A percentile compares a stretch with the other conserved stretches of the same genome.
Conservation (phyloP, 768 basidiomycete species). For the Lactarius trivialis region DNA sequence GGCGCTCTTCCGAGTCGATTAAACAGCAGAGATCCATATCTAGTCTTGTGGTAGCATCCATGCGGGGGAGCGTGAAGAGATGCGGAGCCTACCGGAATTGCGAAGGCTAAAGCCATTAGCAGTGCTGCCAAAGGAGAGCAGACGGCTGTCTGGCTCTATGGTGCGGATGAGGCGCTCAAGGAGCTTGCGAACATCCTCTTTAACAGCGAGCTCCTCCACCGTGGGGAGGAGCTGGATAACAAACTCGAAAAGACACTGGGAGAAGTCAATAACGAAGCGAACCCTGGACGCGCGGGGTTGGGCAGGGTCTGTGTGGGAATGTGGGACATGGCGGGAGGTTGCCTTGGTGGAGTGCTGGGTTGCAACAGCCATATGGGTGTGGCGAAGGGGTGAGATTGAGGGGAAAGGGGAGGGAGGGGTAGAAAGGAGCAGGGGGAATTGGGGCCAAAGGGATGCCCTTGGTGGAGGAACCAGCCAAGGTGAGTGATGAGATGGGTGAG, state of each 20-base stretch:
- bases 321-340: slow-evolving; percentile 11
- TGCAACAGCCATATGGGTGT: slow-evolving; percentile 16
- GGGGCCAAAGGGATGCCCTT: neutral
- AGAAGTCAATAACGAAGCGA: slow-evolving; percentile 73
- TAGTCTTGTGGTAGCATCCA: slow-evolving; percentile 28
- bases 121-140: slow-evolving; percentile 93
- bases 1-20: slow-evolving; percentile 79
- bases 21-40: slow-evolving; percentile 99
- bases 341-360: slow-evolving; percentile 14
- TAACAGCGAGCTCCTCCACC: slow-evolving; percentile 83
- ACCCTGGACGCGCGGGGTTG: slow-evolving; percentile 39
- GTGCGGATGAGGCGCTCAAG: slow-evolving; percentile 94
- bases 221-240: slow-evolving; percentile 90
- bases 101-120: slow-evolving; percentile 96
- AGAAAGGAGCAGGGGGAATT: neutral
- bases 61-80: neutral
- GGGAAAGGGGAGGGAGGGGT: neutral
- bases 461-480: neutral
- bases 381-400: neutral
- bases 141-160: slow-evolving; percentile 84
- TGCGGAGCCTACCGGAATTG: slow-evolving; percentile 67
- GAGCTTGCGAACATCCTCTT: slow-evolving; percentile 92
- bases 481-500: neutral
- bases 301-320: slow-evolving; percentile 12
- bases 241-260: slow-evolving; percentile 88